These are phyloP conservation scores for Coffea eugenioides DNA, from an alignment of 257 asterid genomes.

Conservation along the genomic window DNA sequence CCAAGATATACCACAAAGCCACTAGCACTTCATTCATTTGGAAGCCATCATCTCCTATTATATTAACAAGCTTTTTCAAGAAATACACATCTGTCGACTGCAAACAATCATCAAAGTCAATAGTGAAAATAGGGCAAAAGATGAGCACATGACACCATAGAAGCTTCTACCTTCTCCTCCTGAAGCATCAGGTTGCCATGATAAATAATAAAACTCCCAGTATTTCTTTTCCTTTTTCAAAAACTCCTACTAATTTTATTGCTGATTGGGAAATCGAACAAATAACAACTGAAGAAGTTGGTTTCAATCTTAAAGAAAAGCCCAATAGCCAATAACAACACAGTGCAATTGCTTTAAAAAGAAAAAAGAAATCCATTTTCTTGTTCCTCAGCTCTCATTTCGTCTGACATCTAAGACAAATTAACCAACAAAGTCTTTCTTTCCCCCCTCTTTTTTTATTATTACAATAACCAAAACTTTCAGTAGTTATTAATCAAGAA, in stretches of 20 bases:
- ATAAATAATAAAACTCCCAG: too few species aligned
- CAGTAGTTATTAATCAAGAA: neutral
- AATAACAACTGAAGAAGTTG: neutral
- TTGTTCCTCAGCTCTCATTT: neutral
- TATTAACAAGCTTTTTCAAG: constrained; percentile 66
- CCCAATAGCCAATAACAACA: neutral
- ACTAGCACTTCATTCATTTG: constrained; percentile 74
- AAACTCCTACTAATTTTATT: too few species aligned
- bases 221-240: too few species aligned
- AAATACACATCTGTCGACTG: constrained; percentile 75
- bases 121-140: neutral
- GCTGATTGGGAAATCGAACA: too few species aligned
- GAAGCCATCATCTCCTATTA: constrained; percentile 93
- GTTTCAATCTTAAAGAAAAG: neutral
- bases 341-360: neutral
- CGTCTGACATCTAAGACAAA: neutral
- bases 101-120: constrained; percentile 10
- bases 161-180: neutral
- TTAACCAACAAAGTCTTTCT: neutral
- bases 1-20: constrained; percentile 86
- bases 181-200: neutral
- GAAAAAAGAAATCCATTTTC: neutral
- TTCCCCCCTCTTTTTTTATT: neutral
- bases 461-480: neutral
- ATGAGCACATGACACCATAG: constrained; percentile 1